These are phyloP conservation scores for Colletotrichum melonis DNA, from an alignment of 2,329 filamentous ascomycete genomes.

Conservation along the genomic window DNA sequence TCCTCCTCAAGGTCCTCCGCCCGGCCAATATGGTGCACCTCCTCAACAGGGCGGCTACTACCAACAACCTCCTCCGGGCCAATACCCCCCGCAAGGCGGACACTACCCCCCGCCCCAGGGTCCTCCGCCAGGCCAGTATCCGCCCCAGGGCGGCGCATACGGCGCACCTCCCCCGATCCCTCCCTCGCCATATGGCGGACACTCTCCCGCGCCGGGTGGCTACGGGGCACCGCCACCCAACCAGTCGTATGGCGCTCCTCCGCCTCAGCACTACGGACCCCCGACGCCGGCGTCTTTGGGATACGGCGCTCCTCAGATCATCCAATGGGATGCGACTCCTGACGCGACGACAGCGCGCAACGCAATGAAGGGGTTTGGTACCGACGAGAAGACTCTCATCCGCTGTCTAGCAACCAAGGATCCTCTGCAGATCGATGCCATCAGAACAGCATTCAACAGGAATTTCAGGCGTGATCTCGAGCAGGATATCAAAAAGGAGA, in stretches of 20 bases:
- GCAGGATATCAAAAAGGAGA: slow-evolving; percentile 82
- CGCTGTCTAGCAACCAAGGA: slow-evolving; percentile 77
- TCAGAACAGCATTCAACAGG: slow-evolving; percentile 75
- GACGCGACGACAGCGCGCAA: slow-evolving; percentile 79
- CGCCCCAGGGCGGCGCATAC: slow-evolving; percentile 49
- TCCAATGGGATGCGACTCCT: slow-evolving; percentile 73
- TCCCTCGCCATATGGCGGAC: slow-evolving; percentile 42
- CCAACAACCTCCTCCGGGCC: slow-evolving; percentile 48
- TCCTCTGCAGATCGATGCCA: slow-evolving; percentile 78
- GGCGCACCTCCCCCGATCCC: slow-evolving; percentile 48
- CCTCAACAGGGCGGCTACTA: slow-evolving; percentile 48
- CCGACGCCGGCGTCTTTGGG: slow-evolving; percentile 75
- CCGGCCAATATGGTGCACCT: slow-evolving; percentile 52
- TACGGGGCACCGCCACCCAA: slow-evolving; percentile 40
- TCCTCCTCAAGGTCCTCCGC: slow-evolving; percentile 45
- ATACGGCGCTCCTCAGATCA: slow-evolving; percentile 78
- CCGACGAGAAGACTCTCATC: slow-evolving; percentile 84
- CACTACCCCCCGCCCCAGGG: slow-evolving; percentile 48
- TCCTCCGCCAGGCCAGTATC: slow-evolving; percentile 44
- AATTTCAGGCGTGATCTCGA: slow-evolving; percentile 76
- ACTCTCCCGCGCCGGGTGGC: slow-evolving; percentile 40
- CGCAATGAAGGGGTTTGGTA: slow-evolving; percentile 95
- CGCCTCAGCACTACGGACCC: slow-evolving; percentile 47
- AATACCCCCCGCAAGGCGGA: slow-evolving; percentile 48
- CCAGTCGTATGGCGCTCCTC: slow-evolving; percentile 52